phyloP scores from a whole-genome alignment of 2,329 filamentous ascomycete genomes.

The Colletotrichum sp. region DNA sequence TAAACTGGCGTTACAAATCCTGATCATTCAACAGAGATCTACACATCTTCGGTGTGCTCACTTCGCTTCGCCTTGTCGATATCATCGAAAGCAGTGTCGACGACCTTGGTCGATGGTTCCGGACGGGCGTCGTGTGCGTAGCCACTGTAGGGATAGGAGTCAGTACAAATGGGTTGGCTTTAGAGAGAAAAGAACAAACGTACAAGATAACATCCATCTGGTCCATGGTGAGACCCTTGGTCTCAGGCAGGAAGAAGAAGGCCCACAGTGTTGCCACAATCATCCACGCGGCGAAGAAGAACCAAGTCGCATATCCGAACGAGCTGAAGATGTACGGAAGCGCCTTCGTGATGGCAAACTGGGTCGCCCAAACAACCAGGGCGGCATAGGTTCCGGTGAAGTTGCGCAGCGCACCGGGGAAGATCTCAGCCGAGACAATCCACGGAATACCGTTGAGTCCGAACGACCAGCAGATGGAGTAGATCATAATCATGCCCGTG shows the following conservation, averaged over 20 bases:
- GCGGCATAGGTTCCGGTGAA: slow-evolving; percentile 46
- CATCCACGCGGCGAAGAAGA: slow-evolving; percentile 61
- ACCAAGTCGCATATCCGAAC: slow-evolving; percentile 56
- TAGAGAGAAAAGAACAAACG: background rate
- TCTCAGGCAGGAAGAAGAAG: slow-evolving; percentile 59
- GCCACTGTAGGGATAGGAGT: background rate
- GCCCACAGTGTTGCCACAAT: slow-evolving; percentile 51
- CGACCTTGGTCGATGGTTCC: background rate
- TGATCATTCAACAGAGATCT: background rate
- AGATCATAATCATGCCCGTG: slow-evolving; percentile 60
- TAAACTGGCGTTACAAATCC: background rate
- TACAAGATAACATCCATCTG: slow-evolving; percentile 47
- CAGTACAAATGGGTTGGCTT: too few species aligned
- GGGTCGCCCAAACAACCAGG: slow-evolving; percentile 42
- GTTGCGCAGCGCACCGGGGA: slow-evolving; percentile 46
- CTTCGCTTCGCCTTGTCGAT: background rate
- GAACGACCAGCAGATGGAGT: slow-evolving; percentile 53
- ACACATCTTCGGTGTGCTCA: slow-evolving; percentile 5
- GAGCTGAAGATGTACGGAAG: slow-evolving; percentile 49
- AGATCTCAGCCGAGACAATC: slow-evolving; percentile 50
- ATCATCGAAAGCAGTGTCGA: background rate
- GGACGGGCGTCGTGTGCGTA: slow-evolving; percentile 12
- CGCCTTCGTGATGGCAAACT: slow-evolving; percentile 48
- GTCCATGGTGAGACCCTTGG: slow-evolving; percentile 58
- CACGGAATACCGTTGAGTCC: slow-evolving; percentile 51